Evolutionary conservation across 2,329 filamentous ascomycete genomes (phyloP).

Genomic region (Botrytis fabae): DNA sequence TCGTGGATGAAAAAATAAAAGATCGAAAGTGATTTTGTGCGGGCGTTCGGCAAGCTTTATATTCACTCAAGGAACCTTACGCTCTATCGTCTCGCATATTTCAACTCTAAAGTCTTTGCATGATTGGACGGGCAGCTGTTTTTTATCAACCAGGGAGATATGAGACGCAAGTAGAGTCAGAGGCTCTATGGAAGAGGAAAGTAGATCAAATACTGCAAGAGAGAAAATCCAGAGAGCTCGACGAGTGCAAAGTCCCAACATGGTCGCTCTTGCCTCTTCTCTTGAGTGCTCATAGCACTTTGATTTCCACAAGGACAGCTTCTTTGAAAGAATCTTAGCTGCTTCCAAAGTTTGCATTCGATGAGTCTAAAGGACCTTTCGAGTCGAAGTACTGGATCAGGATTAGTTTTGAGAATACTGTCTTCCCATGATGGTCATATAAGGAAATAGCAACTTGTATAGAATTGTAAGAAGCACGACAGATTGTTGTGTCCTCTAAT

Average conservation of each 20-base stretch:
- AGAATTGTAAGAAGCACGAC: background rate
- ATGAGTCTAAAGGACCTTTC: background rate
- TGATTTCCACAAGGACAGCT: background rate
- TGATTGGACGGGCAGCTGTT: background rate
- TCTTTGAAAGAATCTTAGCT: background rate
- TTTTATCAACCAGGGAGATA: background rate
- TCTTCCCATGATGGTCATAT: background rate
- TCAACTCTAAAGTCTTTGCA: conserved; percentile 1
- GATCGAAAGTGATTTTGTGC: conserved; percentile 3
- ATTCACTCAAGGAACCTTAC: background rate
- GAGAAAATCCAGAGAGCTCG: background rate
- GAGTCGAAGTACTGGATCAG: background rate
- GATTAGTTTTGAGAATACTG: background rate
- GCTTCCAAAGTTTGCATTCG: background rate
- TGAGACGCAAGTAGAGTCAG: background rate
- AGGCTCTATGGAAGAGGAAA: background rate
- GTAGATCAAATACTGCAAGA: background rate
- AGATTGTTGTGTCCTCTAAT: background rate
- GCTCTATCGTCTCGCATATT: background rate
- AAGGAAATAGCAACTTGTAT: background rate
- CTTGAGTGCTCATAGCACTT: background rate
- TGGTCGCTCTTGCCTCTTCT: background rate
- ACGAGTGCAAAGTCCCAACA: background rate
- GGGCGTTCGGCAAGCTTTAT: conserved; percentile 4
- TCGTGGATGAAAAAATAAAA: background rate